phyloP scores from a whole-genome alignment of 2,329 filamentous ascomycete genomes.

The Ophiosphaerella herpotricha region DNA sequence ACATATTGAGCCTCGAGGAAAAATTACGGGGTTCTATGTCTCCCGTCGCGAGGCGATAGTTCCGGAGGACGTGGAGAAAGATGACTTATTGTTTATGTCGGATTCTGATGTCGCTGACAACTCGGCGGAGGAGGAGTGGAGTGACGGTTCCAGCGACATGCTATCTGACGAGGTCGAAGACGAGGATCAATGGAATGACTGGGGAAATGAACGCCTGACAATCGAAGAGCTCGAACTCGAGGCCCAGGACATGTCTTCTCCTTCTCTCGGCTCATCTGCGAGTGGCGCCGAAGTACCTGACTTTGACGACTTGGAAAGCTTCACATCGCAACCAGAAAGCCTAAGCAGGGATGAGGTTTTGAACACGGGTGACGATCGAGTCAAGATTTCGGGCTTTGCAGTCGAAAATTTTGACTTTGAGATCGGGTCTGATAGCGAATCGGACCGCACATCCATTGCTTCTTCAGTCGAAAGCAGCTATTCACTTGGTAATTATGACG shows the following conservation, averaged over 20 bases:
- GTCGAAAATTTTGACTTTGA: not conserved
- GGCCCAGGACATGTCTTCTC: not conserved
- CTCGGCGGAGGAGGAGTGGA: slow-evolving; percentile 3
- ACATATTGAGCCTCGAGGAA: too few relatives aligned
- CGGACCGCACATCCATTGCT: not conserved
- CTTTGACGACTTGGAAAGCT: slow-evolving; percentile 2
- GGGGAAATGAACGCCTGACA: slow-evolving; percentile 1
- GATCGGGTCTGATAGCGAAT: not conserved
- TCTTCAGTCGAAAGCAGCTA: slow-evolving; percentile 1
- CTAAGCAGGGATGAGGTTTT: not conserved
- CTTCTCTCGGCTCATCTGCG: not conserved
- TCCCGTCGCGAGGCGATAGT: not conserved
- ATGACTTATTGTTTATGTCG: not conserved
- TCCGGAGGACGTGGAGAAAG: not conserved
- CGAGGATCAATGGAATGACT: slow-evolving; percentile 4
- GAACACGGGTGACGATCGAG: not conserved
- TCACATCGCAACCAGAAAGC: not conserved
- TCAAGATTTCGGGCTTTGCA: slow-evolving; percentile 1
- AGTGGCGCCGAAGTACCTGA: not conserved
- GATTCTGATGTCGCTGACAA: slow-evolving; percentile 1
- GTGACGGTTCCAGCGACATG: slow-evolving; percentile 3
- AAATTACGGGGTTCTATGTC: not conserved
- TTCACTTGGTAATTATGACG: slow-evolving; percentile 1
- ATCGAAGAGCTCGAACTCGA: slow-evolving; percentile 1
- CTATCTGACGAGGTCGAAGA: slow-evolving; percentile 2